Evolutionary conservation across 2,329 filamentous ascomycete genomes (phyloP).

Genomic region (Lasiodiplodia theobromae): DNA sequence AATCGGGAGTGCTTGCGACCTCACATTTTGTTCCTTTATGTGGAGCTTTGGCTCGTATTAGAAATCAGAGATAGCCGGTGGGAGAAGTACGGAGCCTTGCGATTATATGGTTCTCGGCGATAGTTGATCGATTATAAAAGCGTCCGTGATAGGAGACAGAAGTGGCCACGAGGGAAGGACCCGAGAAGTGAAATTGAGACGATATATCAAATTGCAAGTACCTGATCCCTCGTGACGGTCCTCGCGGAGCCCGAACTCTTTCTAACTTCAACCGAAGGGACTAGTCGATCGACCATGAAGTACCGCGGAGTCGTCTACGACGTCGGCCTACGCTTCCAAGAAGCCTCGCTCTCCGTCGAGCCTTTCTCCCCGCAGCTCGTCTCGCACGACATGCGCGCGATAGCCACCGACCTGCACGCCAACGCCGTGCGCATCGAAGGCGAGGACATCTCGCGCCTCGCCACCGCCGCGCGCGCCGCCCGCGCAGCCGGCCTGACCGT

Average conservation of each 20-base stretch:
- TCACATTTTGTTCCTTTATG: neutral
- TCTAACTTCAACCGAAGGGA: neutral
- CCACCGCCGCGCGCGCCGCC: neutral
- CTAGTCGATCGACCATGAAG: neutral
- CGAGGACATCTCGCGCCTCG: neutral
- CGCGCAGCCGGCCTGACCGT: neutral
- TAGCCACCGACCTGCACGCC: neutral
- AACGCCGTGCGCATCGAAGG: neutral
- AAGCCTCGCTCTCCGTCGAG: neutral
- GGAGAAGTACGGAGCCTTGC: neutral
- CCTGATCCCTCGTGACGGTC: neutral
- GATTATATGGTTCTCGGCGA: neutral
- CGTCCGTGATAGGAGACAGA: neutral
- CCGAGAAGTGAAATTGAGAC: neutral
- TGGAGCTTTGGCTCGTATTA: neutral
- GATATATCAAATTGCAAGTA: neutral
- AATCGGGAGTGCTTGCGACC: neutral
- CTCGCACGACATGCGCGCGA: neutral
- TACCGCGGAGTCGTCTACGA: constrained; percentile 4
- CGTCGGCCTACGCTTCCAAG: neutral
- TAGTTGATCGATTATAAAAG: neutral
- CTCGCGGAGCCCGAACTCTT: neutral
- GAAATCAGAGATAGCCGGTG: neutral
- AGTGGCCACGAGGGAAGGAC: neutral
- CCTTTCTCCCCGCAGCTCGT: neutral